A percentile compares a stretch with the other conserved stretches of the same genome.
phyloP scores from a whole-genome alignment of 1,284 basidiomycete species.

The Sutorius eximius region DNA sequence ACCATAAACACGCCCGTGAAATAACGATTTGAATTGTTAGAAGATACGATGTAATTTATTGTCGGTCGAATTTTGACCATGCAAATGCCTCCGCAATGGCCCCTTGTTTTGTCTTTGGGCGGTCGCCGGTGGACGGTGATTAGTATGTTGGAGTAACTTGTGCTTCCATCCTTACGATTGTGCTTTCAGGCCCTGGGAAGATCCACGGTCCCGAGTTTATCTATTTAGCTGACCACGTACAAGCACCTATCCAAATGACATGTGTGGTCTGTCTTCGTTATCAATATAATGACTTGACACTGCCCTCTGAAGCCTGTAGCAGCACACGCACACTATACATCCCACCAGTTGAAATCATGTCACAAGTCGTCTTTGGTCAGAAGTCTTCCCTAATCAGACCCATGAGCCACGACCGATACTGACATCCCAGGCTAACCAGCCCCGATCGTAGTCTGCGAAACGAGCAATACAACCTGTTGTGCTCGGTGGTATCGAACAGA shows the following conservation, averaged over 20 bases:
- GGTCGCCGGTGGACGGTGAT: background rate
- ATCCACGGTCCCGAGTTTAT: background rate
- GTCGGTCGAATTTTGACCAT: background rate
- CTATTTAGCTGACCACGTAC: too few species aligned
- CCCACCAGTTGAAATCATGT: background rate
- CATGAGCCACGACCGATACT: background rate
- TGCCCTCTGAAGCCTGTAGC: background rate
- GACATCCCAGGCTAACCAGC: background rate
- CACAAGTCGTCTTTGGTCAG: background rate
- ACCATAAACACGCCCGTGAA: background rate
- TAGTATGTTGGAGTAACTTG: background rate
- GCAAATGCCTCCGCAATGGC: background rate
- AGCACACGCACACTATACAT: background rate
- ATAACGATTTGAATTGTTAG: background rate
- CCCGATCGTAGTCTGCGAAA: background rate
- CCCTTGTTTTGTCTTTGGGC: background rate
- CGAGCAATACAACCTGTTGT: constrained; percentile 12
- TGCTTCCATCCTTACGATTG: background rate
- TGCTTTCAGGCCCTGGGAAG: background rate
- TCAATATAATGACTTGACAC: background rate
- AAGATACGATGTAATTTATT: background rate
- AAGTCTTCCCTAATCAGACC: background rate
- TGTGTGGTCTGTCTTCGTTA: background rate
- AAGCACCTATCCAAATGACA: background rate
- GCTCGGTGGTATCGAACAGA: too few species aligned